Evolutionary conservation across 169 alveolate genomes (phyloP), one percentile per base, ranked within the genome.

Genomic region (Plasmodium vivax): DNA sequence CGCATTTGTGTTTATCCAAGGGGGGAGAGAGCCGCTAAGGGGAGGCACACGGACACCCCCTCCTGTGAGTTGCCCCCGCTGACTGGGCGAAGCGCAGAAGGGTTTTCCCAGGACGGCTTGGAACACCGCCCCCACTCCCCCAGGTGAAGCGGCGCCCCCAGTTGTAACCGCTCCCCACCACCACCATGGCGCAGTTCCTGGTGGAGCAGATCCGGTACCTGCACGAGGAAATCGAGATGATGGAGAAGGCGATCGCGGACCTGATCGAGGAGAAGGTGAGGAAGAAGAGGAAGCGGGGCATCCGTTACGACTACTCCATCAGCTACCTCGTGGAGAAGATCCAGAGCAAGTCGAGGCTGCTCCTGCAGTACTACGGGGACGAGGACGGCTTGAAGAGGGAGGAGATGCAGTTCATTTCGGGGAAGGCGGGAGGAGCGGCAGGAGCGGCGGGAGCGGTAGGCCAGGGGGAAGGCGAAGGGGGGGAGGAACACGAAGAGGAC

Each of bases 211-310:
- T 95, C 32, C 34, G 97, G 14, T 92, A 93, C 68, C 41, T 95
- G 68, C 94, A 92, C 41, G 97, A 95, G 30, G 97, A 95, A 38
- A 95, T 93, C n/a, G 97, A 95, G 81, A 30, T 84, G 51, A 82
- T 95, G 79, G 96, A 95, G 54, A 95, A 92, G 68, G 84, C 93
- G 27, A 77, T 95, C 7, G 96, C 92, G 1, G 92, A 93, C n/a
- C 75, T 95, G 41, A 93, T 95, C 34, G 90, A 91, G 2, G 95
- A 95, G 62, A 95, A 93, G 81, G 95, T 93, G 0, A 5, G 27
- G 51, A 84, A 85, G 82, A 62, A 92, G 41, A 41, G 82, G 72
- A 36, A 92, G 84, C 58, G 83, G 56, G 68, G 72, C 38, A 82
- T 75, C 81, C 71, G 93, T 90, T 95, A 95, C 82, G 95, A 95